These are phyloP conservation scores for Harringtonia aguacate DNA, from an alignment of 2,329 filamentous ascomycete genomes.

Conservation along the genomic window DNA sequence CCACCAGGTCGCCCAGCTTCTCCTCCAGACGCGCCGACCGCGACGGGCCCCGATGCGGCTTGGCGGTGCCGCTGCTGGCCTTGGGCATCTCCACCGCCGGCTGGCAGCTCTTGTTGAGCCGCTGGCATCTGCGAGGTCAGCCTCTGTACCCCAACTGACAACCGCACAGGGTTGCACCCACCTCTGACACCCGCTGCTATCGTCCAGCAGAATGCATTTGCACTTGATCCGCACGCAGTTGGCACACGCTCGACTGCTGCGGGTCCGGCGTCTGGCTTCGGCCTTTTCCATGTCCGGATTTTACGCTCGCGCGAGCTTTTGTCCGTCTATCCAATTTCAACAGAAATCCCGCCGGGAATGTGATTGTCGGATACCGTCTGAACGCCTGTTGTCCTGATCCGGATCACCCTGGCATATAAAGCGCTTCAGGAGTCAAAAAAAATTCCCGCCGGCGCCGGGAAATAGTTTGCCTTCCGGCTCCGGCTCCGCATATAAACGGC, in stretches of 20 bases:
- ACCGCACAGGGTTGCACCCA: constrained; percentile 7
- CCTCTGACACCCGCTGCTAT: constrained; percentile 20
- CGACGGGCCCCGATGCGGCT: constrained; percentile 15
- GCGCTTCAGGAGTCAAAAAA: too few species aligned
- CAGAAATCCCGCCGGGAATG: too few species aligned
- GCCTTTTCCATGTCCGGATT: too few species aligned
- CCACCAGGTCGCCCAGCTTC: constrained; percentile 37
- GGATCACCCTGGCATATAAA: too few species aligned
- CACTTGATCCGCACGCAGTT: constrained; percentile 23
- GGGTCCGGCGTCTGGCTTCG: too few species aligned
- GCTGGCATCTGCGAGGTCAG: constrained; percentile 18
- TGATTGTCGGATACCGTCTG: too few species aligned
- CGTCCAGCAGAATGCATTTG: constrained; percentile 31
- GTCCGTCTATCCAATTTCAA: too few species aligned
- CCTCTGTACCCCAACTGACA: neutral
- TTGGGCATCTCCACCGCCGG: constrained; percentile 26
- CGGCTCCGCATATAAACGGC: too few species aligned
- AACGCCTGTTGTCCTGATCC: too few species aligned
- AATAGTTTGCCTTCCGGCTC: too few species aligned
- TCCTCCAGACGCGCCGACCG: constrained; percentile 36
- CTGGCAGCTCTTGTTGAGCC: constrained; percentile 29
- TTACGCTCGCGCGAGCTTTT: too few species aligned
- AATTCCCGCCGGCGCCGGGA: too few species aligned
- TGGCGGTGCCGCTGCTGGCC: constrained; percentile 19
- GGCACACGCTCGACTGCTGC: constrained; percentile 5